These are phyloP conservation scores for Erythrophleum ivorense DNA, from an alignment of 331 rosid species.

Conservation along the genomic window DNA sequence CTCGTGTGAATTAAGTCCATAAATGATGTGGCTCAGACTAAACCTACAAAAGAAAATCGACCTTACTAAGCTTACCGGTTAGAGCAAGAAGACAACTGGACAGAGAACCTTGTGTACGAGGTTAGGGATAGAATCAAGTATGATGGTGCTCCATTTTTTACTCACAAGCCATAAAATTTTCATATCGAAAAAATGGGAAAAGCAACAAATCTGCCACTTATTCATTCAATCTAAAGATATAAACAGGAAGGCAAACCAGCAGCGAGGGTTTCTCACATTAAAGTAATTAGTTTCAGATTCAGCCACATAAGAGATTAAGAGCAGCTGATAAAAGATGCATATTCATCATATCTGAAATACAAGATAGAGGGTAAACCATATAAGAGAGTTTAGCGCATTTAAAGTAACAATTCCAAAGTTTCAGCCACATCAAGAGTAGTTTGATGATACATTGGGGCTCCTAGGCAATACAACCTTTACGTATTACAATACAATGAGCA, in stretches of 20 bases:
- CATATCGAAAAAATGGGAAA: neutral
- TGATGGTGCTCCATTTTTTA: neutral
- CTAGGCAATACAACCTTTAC: conserved; percentile 37
- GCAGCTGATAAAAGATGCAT: conserved; percentile 12
- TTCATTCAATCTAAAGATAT: too few relatives aligned
- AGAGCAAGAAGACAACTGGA: neutral
- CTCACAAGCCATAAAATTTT: neutral
- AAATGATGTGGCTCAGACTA: neutral
- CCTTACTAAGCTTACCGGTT: neutral
- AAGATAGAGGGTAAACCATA: neutral
- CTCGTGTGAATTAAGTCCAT: neutral
- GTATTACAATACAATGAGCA: conserved; percentile 15
- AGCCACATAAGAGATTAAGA: neutral
- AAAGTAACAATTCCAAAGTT: conserved; percentile 22
- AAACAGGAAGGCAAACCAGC: neutral
- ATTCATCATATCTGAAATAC: neutral
- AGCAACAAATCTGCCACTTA: neutral
- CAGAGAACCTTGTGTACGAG: neutral
- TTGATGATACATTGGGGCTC: conserved; percentile 32
- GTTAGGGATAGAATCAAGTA: neutral
- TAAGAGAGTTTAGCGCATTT: conserved; percentile 25
- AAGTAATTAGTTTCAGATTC: neutral
- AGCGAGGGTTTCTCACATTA: neutral
- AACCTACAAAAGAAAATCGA: neutral
- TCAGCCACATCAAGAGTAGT: conserved; percentile 46